phyloP scores from a whole-genome alignment of 345 rosid genomes.

The Linum lewisii region DNA sequence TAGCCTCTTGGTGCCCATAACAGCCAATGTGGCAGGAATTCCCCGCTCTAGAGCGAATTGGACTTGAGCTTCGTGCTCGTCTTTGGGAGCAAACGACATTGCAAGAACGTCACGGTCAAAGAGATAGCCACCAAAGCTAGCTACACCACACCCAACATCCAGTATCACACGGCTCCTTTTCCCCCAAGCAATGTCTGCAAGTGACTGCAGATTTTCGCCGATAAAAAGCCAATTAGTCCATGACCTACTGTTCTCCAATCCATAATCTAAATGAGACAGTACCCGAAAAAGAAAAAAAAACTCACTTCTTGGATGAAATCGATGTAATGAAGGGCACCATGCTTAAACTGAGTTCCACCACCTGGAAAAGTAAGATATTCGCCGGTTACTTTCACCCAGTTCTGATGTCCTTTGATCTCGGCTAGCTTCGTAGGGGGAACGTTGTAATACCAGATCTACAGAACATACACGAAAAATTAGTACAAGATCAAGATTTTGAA shows the following conservation, averaged over 20 bases:
- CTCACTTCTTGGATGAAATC: constrained; percentile 1
- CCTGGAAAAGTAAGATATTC: constrained; percentile 6
- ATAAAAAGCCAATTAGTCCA: neutral
- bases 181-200: constrained; percentile 4
- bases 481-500: neutral
- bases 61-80: constrained; percentile 2
- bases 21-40: constrained; percentile 2
- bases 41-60: constrained; percentile 6
- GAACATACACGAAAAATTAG: neutral
- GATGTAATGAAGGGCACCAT: constrained; percentile 4
- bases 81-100: constrained; percentile 2
- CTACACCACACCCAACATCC: constrained; percentile 6
- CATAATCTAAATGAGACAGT: neutral
- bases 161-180: constrained; percentile 2
- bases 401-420: constrained; percentile 2
- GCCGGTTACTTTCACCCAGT: constrained; percentile 2
- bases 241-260: too few species aligned
- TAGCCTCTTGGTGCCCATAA: constrained; percentile 7
- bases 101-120: constrained; percentile 3
- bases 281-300: neutral
- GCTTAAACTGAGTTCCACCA: constrained; percentile 6
- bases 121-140: constrained; percentile 2
- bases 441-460: constrained; percentile 4
- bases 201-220: neutral
- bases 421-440: constrained; percentile 3